A percentile compares a stretch with the other conserved stretches of the same genome.
phyloP scores from a whole-genome alignment of 148 eudicot species.

The Cornus controversa region DNA sequence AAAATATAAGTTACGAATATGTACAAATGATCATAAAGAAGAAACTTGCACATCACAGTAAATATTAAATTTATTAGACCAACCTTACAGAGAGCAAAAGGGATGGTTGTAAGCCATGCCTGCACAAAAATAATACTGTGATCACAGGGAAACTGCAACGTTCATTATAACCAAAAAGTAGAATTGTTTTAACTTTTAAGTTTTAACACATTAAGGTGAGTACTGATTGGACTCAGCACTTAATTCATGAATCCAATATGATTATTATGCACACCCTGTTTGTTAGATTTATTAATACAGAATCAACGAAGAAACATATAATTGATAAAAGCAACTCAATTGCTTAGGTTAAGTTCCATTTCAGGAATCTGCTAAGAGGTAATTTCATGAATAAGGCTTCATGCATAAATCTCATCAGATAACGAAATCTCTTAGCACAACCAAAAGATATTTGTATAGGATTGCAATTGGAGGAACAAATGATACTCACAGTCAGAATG shows the following conservation, averaged over 20 bases:
- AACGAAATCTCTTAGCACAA: neutral
- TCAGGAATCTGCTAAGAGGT: too few relatives aligned
- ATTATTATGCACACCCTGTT: neutral
- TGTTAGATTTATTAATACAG: neutral
- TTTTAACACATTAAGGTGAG: neutral
- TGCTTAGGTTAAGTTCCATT: neutral
- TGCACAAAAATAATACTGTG: slow-evolving; percentile 31
- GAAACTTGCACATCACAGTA: neutral
- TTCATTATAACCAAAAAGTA: neutral
- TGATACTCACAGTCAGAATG: neutral
- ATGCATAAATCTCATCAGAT: neutral
- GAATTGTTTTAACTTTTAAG: too few relatives aligned
- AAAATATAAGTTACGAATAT: neutral
- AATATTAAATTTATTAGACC: slow-evolving; percentile 8
- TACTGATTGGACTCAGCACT: neutral
- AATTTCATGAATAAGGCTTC: neutral
- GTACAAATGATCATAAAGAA: neutral
- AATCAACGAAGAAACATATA: neutral
- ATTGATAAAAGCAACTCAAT: neutral
- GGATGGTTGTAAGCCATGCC: slow-evolving; percentile 92
- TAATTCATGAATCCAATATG: neutral
- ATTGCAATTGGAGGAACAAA: neutral
- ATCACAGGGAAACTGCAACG: neutral
- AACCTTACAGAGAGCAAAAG: slow-evolving; percentile 97
- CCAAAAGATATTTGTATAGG: neutral